Conservation (phyloP, 345 rosid genomes). For the Schrenkiella parvula region DNA sequence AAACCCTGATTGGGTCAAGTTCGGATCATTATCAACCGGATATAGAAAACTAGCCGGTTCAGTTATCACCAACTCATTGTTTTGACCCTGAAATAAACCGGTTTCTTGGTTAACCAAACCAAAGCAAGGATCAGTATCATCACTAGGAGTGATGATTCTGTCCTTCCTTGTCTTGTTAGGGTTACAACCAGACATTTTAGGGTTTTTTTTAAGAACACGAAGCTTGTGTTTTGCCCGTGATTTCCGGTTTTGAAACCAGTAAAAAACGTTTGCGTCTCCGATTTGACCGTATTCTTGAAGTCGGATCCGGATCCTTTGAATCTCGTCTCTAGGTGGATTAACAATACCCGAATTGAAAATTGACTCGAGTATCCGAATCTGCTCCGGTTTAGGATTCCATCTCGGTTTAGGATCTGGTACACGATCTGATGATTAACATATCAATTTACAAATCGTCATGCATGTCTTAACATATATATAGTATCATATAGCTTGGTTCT, state of each 20-base stretch:
- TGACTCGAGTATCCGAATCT: constrained; percentile 80
- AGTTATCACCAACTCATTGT: constrained; percentile 35
- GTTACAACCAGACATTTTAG: constrained; percentile 27
- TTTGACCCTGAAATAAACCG: constrained; percentile 35
- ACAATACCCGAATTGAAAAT: constrained; percentile 94
- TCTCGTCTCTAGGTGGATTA: constrained; percentile 93
- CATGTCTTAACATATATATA: constrained; percentile 13
- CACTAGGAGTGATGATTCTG: neutral
- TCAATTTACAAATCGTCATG: constrained; percentile 3
- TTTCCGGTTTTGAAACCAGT: constrained; percentile 96
- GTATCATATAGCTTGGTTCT: neutral
- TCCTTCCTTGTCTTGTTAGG: constrained; percentile 13
- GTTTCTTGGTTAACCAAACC: constrained; percentile 47
- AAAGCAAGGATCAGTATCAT: constrained; percentile 14
- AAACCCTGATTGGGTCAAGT: neutral
- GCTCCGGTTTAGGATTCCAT: constrained; percentile 99
- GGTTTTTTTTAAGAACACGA: constrained; percentile 53
- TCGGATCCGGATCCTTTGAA: constrained; percentile 70
- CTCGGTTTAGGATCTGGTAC: constrained; percentile 94
- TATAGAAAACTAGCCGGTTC: constrained; percentile 44
- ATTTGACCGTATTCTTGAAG: constrained; percentile 87
- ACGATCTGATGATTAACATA: constrained; percentile 55
- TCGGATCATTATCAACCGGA: constrained; percentile 29
- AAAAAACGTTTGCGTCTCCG: constrained; percentile 90
- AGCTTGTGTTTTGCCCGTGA: constrained; percentile 89